Conservation (phyloP, 2,329 filamentous ascomycete species). For the Aspergillus alliaceus region DNA sequence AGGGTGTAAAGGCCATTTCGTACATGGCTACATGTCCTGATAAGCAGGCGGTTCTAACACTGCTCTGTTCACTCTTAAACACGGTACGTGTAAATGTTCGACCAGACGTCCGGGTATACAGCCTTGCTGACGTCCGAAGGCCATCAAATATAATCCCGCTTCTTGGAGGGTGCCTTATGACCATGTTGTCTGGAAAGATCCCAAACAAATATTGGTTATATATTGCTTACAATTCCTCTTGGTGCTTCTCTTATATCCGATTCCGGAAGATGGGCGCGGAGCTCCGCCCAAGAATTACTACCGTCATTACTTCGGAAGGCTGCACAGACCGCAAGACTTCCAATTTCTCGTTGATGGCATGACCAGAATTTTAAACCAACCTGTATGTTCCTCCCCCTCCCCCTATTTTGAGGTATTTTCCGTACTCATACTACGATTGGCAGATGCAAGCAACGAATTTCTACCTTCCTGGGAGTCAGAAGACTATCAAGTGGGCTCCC, state of each 20-base stretch:
- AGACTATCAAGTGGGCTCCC: slow-evolving; percentile 79
- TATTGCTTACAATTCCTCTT: slow-evolving; percentile 91
- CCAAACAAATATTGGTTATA: slow-evolving; percentile 85
- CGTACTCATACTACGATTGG: slow-evolving; percentile 13
- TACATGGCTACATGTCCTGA: slow-evolving; percentile 86
- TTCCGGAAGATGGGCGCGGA: slow-evolving; percentile 71
- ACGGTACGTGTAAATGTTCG: slow-evolving; percentile 60
- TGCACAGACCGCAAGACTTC: slow-evolving; percentile 94
- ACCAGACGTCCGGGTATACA: neutral
- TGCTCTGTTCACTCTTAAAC: slow-evolving; percentile 90
- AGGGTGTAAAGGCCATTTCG: slow-evolving; percentile 79
- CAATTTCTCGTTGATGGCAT: slow-evolving; percentile 96
- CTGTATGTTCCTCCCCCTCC: slow-evolving; percentile 44
- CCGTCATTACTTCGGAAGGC: slow-evolving; percentile 82
- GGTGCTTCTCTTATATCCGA: slow-evolving; percentile 79
- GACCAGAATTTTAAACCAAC: slow-evolving; percentile 87
- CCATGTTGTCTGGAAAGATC: slow-evolving; percentile 85
- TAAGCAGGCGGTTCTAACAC: slow-evolving; percentile 85
- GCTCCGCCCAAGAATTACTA: slow-evolving; percentile 83
- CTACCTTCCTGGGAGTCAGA: slow-evolving; percentile 82
- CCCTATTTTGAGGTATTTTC: neutral
- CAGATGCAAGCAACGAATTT: slow-evolving; percentile 80
- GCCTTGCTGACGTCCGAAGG: slow-evolving; percentile 50
- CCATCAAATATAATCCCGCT: slow-evolving; percentile 92
- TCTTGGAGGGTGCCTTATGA: slow-evolving; percentile 94